Evolutionary conservation across 768 basidiomycete species (phyloP), one percentile per base, ranked within the genome.

Genomic region (Termitomyces sp.): DNA sequence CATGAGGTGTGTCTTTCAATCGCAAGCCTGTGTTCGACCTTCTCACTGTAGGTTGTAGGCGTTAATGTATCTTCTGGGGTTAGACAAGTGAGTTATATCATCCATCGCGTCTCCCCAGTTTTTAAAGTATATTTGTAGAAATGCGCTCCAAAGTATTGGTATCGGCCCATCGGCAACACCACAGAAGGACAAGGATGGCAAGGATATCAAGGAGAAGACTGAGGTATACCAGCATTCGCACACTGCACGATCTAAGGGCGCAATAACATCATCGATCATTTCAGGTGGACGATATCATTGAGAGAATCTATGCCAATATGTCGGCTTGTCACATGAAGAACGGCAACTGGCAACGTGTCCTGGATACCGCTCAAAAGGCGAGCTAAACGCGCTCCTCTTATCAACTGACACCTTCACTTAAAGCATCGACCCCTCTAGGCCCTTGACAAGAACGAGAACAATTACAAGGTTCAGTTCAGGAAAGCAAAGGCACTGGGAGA

Each of bases 221-320:
- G 90, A 91, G 79, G 91, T 88, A 55, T 48, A 75, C 62, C 9
- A 55, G 11, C 20, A 22, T 36, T 38, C 57, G 22, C 24, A 22
- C 18, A 24, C n/a, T 53, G 35, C 11, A 40, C 36, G n/a, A 33
- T 33, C 42, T 45, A 50, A 38, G 44, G 22, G 20, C 64, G 52
- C 58, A 39, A 54, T 53, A 35, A 55, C 39, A 33, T 18, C 16
- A 52, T 56, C 39, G 36, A 49, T 58, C 36, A 7, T 57, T 56
- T 12, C 63, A 94, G 92, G 80, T 86, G 20, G 92, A 94, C 70
- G 77, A 86, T 11, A 79, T 92, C 42, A 72, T 91, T 20, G 91
- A 91, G 73, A 94, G 90, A 76, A 85, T 93, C 50, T 91, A 94
- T 64, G 84, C 90, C 4, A 94, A 94, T 59, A 90, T 91, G 89